phyloP scores from a whole-genome alignment of 2,329 filamentous ascomycete species.

The Fusarium sp. region DNA sequence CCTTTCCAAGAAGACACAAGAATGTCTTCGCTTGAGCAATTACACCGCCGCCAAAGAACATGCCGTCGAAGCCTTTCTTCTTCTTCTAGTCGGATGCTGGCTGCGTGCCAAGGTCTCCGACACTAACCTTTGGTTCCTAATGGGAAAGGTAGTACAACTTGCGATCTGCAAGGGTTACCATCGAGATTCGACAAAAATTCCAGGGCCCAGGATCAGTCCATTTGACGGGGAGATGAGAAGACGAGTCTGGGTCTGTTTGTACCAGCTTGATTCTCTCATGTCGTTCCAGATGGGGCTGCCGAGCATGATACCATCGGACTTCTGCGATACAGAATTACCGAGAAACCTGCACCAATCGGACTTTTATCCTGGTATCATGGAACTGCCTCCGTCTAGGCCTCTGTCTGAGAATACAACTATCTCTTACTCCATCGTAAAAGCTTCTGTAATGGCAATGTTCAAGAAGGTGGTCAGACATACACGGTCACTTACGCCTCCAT shows the following conservation, averaged over 20 bases:
- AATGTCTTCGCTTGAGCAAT: conserved; percentile 56
- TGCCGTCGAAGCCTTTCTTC: conserved; percentile 55
- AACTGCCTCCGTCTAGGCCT: conserved; percentile 27
- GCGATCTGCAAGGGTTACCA: conserved; percentile 60
- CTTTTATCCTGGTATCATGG: conserved; percentile 5
- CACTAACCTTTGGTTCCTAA: conserved; percentile 56
- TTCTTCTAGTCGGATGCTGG: conserved; percentile 51
- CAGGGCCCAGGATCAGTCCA: conserved; percentile 45
- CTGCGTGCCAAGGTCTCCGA: conserved; percentile 43
- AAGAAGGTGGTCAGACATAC: conserved; percentile 39
- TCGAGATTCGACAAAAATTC: conserved; percentile 53
- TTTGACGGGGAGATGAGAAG: conserved; percentile 61
- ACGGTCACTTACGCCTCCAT: too few relatives aligned
- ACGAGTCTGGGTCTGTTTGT: conserved; percentile 55
- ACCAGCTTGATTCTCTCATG: conserved; percentile 55
- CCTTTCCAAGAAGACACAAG: conserved; percentile 45
- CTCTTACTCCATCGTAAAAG: conserved; percentile 44
- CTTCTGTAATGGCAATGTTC: conserved; percentile 39
- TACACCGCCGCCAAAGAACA: conserved; percentile 54
- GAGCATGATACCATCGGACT: conserved; percentile 51
- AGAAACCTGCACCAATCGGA: conserved; percentile 37
- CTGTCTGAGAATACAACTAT: conserved; percentile 30
- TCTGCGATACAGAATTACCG: conserved; percentile 32
- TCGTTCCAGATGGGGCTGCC: conserved; percentile 60
- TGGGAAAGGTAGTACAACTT: conserved; percentile 54